Conservation (phyloP, 2,329 filamentous ascomycete species). For the Alternaria ethzedia region DNA sequence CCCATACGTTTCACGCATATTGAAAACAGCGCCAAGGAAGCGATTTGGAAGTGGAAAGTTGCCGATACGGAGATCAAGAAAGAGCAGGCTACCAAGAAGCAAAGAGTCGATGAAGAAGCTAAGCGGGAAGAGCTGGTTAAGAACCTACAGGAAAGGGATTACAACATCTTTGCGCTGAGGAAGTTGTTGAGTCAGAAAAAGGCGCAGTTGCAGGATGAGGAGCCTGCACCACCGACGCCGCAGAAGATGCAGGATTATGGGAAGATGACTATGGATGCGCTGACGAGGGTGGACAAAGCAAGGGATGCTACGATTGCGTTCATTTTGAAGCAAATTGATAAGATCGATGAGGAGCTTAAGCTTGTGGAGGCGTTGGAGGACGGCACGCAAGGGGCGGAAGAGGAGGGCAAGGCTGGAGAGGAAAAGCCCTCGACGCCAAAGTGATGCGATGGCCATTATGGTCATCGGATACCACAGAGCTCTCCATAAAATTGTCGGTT, state of each 20-base stretch:
- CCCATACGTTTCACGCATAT: conserved; percentile 62
- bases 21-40: conserved; percentile 56
- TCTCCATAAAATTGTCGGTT: background rate
- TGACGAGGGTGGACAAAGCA: conserved; percentile 56
- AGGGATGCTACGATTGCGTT: conserved; percentile 61
- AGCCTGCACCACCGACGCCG: conserved; percentile 33
- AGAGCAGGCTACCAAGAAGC: conserved; percentile 47
- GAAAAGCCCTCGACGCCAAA: conserved; percentile 5
- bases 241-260: conserved; percentile 50
- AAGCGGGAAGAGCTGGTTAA: conserved; percentile 48
- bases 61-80: conserved; percentile 39
- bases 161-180: conserved; percentile 57
- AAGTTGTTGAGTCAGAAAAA: conserved; percentile 54
- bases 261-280: conserved; percentile 49
- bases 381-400: conserved; percentile 8
- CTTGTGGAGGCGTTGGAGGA: conserved; percentile 31
- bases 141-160: conserved; percentile 51
- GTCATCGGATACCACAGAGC: background rate
- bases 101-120: conserved; percentile 44
- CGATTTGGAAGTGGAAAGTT: conserved; percentile 52
- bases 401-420: background rate
- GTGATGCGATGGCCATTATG: background rate
- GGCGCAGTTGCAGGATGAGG: conserved; percentile 37
- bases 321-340: conserved; percentile 60
- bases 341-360: conserved; percentile 52